phyloP scores from a whole-genome alignment of 495 filamentous ascomycete species.

The Aspergillus baeticus region DNA sequence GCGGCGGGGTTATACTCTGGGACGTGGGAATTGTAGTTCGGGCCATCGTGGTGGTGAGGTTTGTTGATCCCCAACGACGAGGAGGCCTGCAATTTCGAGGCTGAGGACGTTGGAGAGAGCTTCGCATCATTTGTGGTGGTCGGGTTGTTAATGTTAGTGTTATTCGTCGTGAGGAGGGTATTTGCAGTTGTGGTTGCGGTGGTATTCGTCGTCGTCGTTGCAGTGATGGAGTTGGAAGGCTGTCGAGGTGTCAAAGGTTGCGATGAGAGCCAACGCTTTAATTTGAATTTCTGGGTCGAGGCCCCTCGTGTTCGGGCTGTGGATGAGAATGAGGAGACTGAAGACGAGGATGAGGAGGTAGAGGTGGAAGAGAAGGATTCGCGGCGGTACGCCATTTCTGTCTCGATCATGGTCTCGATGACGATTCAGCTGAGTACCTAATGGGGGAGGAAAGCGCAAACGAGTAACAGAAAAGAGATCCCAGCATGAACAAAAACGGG shows the following conservation, averaged over 20 bases:
- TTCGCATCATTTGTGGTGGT: too few relatives aligned
- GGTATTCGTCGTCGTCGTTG: neutral
- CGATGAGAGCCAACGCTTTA: slow-evolving; percentile 2
- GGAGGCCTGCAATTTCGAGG: too few relatives aligned
- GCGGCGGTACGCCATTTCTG: neutral
- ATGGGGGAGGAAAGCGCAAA: too few relatives aligned
- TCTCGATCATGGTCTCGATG: too few relatives aligned
- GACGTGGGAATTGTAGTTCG: neutral
- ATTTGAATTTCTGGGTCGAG: neutral
- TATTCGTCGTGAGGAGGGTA: too few relatives aligned
- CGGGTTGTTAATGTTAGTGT: too few relatives aligned
- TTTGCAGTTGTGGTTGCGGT: neutral
- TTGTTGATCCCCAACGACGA: neutral
- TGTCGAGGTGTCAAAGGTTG: neutral
- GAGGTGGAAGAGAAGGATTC: neutral
- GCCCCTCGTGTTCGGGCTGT: neutral
- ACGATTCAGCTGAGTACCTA: too few relatives aligned
- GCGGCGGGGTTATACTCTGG: neutral
- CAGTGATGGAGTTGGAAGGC: too few relatives aligned
- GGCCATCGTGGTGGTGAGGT: neutral
- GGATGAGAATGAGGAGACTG: neutral
- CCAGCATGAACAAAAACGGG: too few relatives aligned
- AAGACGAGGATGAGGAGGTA: neutral
- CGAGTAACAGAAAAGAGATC: too few relatives aligned
- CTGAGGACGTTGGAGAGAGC: too few relatives aligned